Evolutionary conservation across 2,329 filamentous ascomycete genomes (phyloP).

Genomic region (Paecilomyces dactylethromorphus): DNA sequence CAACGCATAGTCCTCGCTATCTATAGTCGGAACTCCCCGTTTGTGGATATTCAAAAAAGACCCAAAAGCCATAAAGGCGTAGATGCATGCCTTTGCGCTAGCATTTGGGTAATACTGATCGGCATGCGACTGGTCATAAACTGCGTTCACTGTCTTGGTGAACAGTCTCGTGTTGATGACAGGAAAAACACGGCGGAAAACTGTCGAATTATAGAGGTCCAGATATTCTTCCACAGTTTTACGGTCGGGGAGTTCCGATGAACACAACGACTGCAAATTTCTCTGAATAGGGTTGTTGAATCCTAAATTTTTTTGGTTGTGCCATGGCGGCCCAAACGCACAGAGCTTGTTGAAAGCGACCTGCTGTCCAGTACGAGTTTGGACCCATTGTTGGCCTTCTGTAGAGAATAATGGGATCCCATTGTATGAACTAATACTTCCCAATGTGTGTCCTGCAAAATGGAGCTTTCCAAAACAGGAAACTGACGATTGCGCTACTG

Average conservation of each 20-base stretch:
- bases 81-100: constrained; percentile 41
- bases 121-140: constrained; percentile 31
- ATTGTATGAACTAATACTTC: constrained; percentile 41
- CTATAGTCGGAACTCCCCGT: constrained; percentile 16
- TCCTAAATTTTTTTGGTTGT: constrained; percentile 22
- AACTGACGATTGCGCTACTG: constrained; percentile 9
- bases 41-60: constrained; percentile 16
- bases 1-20: constrained; percentile 35
- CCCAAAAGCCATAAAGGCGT: constrained; percentile 42
- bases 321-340: constrained; percentile 25
- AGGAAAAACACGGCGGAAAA: constrained; percentile 44
- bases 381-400: constrained; percentile 44
- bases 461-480: constrained; percentile 35
- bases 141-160: constrained; percentile 36
- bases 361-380: constrained; percentile 37
- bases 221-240: constrained; percentile 24
- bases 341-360: constrained; percentile 23
- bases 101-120: constrained; percentile 17
- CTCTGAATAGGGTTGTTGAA: constrained; percentile 14
- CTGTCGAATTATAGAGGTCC: constrained; percentile 22
- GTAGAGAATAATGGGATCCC: constrained; percentile 46
- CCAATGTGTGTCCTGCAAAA: constrained; percentile 44
- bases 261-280: constrained; percentile 12
- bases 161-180: constrained; percentile 45
- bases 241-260: constrained; percentile 31